Conservation (phyloP, 345 rosid genomes). For the Brassica juncea region DNA sequence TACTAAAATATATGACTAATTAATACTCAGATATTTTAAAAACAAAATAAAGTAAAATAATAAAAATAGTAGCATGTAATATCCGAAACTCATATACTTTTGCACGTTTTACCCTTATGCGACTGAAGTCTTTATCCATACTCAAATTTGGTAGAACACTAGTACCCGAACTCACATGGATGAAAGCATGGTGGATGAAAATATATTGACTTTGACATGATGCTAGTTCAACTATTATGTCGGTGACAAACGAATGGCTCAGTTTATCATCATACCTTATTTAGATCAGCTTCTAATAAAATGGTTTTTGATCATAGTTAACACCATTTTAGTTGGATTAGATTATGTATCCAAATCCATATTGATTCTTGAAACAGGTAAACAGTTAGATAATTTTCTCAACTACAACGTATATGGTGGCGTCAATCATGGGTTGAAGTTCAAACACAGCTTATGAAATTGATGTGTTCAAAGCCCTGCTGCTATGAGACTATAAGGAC, state of each 20-base stretch:
- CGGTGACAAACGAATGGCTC: conserved; percentile 9
- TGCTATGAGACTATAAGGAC: neutral
- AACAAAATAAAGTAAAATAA: neutral
- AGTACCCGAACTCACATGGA: conserved; percentile 13
- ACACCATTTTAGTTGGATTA: neutral
- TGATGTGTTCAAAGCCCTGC: neutral
- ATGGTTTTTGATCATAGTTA: neutral
- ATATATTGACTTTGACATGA: conserved; percentile 23
- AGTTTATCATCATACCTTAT: neutral
- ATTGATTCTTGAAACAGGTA: neutral
- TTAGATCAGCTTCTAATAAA: neutral
- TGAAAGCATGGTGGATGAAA: conserved; percentile 1
- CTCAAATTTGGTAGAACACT: conserved; percentile 33
- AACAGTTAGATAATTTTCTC: neutral
- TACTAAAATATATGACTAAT: neutral
- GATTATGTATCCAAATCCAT: neutral
- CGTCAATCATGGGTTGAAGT: neutral
- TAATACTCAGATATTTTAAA: neutral
- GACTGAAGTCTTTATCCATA: conserved; percentile 30
- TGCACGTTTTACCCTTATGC: neutral
- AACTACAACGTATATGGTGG: neutral
- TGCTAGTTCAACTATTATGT: conserved; percentile 22
- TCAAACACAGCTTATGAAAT: neutral
- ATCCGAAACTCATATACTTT: neutral
- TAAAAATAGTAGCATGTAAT: conserved; percentile 7